Evolutionary conservation across 352 stramenopile genomes (phyloP).

Genomic region (Halophytophthora batemanensis): DNA sequence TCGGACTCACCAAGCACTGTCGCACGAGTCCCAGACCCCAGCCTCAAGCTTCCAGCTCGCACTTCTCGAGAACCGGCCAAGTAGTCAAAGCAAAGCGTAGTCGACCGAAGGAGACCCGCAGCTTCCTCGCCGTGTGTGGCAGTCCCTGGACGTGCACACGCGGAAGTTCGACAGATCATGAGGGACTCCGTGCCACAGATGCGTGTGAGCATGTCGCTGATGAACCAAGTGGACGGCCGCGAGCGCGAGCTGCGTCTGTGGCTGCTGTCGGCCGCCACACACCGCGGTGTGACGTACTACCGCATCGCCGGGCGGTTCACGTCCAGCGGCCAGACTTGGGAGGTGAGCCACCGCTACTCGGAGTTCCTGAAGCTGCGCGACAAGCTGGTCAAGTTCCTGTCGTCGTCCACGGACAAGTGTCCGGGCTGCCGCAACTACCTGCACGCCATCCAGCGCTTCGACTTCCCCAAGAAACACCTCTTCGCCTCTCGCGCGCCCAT

Average conservation of each 20-base stretch:
- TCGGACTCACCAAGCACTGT: too few relatives aligned
- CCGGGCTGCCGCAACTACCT: conserved; percentile 80
- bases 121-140: too few relatives aligned
- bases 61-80: too few relatives aligned
- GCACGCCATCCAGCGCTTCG: conserved; percentile 71
- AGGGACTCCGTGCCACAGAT: conserved; percentile 36
- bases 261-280: conserved; percentile 54
- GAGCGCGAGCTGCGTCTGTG: conserved; percentile 61
- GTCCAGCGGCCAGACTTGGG: conserved; percentile 65
- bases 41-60: too few relatives aligned
- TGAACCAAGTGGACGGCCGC: conserved; percentile 43
- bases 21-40: too few relatives aligned
- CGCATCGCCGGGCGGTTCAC: conserved; percentile 66
- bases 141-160: too few relatives aligned
- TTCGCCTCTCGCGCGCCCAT: conserved; percentile 73
- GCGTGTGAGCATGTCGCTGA: conserved; percentile 45
- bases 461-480: conserved; percentile 86
- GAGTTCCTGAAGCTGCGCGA: conserved; percentile 77
- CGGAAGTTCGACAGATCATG: too few relatives aligned
- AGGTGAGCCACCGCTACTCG: conserved; percentile 82
- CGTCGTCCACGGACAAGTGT: conserved; percentile 61
- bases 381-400: conserved; percentile 79
- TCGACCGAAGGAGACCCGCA: too few relatives aligned
- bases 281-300: conserved; percentile 63
- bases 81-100: too few relatives aligned